A percentile compares a stretch with the other conserved stretches of the same genome.
Conservation (phyloP, 2,329 filamentous ascomycete genomes). For the Verticillium tricorpus region DNA sequence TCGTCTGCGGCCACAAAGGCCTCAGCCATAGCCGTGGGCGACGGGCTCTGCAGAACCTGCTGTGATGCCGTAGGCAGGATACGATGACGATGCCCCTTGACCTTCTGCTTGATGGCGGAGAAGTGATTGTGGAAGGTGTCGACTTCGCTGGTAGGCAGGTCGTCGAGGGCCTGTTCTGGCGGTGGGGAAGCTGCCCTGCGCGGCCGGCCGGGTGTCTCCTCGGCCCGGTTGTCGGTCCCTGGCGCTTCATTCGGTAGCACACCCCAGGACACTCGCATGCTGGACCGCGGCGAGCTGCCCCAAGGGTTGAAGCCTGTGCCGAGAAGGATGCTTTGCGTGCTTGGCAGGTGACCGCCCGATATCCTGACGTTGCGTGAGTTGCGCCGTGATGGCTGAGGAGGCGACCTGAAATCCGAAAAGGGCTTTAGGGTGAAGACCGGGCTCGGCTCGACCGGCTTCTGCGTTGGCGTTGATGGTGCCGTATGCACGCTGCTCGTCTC, state of each 20-base stretch:
- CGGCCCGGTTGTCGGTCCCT: constrained; percentile 1
- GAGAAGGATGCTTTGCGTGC: constrained; percentile 26
- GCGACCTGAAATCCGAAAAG: constrained; percentile 48
- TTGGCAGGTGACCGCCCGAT: constrained; percentile 20
- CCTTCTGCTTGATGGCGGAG: constrained; percentile 33
- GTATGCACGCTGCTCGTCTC: neutral
- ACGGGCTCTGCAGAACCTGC: constrained; percentile 35
- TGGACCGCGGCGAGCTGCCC: constrained; percentile 10
- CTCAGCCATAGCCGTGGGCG: constrained; percentile 41
- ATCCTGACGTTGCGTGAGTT: constrained; percentile 14
- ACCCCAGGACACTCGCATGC: constrained; percentile 33
- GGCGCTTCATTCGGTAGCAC: constrained; percentile 16
- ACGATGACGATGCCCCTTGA: constrained; percentile 22
- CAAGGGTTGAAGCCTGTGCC: neutral
- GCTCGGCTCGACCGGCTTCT: neutral
- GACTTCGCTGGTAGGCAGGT: constrained; percentile 28
- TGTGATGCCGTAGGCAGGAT: constrained; percentile 38
- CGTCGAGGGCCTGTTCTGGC: constrained; percentile 27
- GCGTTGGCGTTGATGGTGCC: neutral
- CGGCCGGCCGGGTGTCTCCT: constrained; percentile 1
- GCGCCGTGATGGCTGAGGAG: constrained; percentile 29
- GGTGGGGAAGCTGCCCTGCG: constrained; percentile 36
- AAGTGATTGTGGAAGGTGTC: constrained; percentile 45
- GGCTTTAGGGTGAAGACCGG: constrained; percentile 39
- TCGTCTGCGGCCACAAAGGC: constrained; percentile 43